Percentiles rank a stretch among this genome's conserved stretches.
phyloP scores from a whole-genome alignment of 1,284 basidiomycete genomes.

The Trichosporon asahii region DNA sequence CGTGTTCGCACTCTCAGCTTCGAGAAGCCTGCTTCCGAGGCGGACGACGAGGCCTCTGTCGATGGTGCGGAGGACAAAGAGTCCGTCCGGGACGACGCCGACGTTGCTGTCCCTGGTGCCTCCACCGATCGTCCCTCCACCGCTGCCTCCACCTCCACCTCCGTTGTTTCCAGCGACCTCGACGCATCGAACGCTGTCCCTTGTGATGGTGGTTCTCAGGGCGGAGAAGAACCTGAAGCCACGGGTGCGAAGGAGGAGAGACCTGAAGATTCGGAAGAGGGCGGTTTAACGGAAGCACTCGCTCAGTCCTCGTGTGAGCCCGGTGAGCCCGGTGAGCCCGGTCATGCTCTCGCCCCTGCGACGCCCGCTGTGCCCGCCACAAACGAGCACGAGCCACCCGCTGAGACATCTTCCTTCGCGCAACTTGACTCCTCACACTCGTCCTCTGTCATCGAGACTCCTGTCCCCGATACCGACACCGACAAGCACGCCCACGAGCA shows the following conservation, averaged over 20 bases:
- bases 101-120: background rate
- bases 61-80: background rate
- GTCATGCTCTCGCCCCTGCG: background rate
- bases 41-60: background rate
- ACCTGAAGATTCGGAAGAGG: background rate
- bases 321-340: background rate
- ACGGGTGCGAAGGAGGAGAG: background rate
- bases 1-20: background rate
- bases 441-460: background rate
- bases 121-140: background rate
- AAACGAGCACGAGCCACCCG: conserved; percentile 5
- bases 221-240: background rate
- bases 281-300: background rate
- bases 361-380: conserved; percentile 5
- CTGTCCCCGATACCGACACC: background rate
- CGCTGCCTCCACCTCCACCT: background rate
- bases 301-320: too few relatives aligned
- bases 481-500: too few relatives aligned
- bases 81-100: background rate
- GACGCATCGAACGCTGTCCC: background rate
- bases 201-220: background rate
- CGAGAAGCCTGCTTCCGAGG: background rate
- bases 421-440: background rate
- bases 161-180: background rate
- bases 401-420: background rate